Evolutionary conservation across 169 alveolate genomes (phyloP), one percentile per base, ranked within the genome.

Genomic region (Besnoitia besnoiti): DNA sequence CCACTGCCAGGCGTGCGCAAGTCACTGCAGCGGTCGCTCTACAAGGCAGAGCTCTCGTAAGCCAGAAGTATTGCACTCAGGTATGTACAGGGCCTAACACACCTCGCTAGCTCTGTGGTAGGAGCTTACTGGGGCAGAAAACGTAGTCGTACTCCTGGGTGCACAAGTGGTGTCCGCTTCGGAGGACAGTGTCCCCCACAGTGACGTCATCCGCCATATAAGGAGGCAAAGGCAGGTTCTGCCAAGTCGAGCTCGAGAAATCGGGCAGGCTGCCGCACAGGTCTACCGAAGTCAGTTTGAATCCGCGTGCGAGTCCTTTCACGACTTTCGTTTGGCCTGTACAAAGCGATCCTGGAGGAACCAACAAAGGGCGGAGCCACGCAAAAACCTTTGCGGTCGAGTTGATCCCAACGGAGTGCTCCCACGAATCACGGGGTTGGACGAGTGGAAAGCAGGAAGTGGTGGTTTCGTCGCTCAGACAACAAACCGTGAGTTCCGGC

Each of bases 191-290:
- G 47, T 44, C 87, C 8, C 27, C 87, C 59, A 77, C 21, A 46
- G 10, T 7, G 62, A 77, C 40, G 59, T 77, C 87, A 30, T 77
- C 87, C 40, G 62, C 87, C 59, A 35, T 30, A 40, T 77, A 77
- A 21, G 87, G 87, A 30, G 87, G 87, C 10, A 77, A 42, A 35
- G 87, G 87, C 50, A 77, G 50, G 24, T 77, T 33, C 47, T 77
- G 61, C 87, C 87, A 77, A 39, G 40, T 37, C 46, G 49, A 37
- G 19, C 27, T 8, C 33, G 84, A 73, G 30, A 39, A 7, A 0
- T 33, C 16, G 27, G 46, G 5, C 84, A 33, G 30, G 49, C 33
- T 33, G 42, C 46, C 84, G 84, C 84, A 73, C 1, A 73, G 33
- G 44, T 73, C 46, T 12, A 12, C 14, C 14, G 42, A 14, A 21